phyloP scores from a whole-genome alignment of 2,329 filamentous ascomycete genomes.

The Taxawa tesnikishii region DNA sequence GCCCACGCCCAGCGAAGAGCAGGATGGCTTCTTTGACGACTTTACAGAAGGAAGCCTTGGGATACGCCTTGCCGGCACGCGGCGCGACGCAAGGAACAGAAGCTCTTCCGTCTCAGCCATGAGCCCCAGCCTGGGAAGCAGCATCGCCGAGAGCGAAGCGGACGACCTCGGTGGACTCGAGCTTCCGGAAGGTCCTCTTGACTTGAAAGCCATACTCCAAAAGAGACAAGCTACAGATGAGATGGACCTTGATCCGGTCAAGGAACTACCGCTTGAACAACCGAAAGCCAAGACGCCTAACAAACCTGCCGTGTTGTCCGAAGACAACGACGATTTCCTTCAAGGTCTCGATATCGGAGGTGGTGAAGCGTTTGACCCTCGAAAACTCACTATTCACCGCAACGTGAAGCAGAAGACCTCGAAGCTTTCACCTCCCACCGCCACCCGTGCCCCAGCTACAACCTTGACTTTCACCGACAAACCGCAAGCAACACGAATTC shows the following conservation, averaged over 20 bases:
- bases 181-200: slow-evolving; percentile 69
- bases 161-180: slow-evolving; percentile 85
- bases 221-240: slow-evolving; percentile 47
- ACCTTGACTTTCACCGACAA: slow-evolving; percentile 89
- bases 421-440: slow-evolving; percentile 52
- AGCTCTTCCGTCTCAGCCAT: slow-evolving; percentile 81
- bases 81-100: slow-evolving; percentile 64
- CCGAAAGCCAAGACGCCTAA: slow-evolving; percentile 22
- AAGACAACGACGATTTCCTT: slow-evolving; percentile 61
- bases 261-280: slow-evolving; percentile 16
- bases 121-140: slow-evolving; percentile 84
- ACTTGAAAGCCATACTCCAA: slow-evolving; percentile 68
- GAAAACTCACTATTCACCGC: slow-evolving; percentile 74
- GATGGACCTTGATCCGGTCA: slow-evolving; percentile 18
- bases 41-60: slow-evolving; percentile 91
- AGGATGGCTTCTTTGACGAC: slow-evolving; percentile 68
- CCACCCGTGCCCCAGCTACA: slow-evolving; percentile 61
- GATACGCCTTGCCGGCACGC: slow-evolving; percentile 78
- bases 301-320: slow-evolving; percentile 18
- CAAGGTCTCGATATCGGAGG: slow-evolving; percentile 78
- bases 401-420: slow-evolving; percentile 80
- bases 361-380: slow-evolving; percentile 67
- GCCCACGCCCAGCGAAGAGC: slow-evolving; percentile 37
- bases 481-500: slow-evolving; percentile 52
- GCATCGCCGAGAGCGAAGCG: slow-evolving; percentile 86